Evolutionary conservation across 345 rosid species (phyloP), one percentile per base, ranked within the genome.

Genomic region (Trapa incisa): DNA sequence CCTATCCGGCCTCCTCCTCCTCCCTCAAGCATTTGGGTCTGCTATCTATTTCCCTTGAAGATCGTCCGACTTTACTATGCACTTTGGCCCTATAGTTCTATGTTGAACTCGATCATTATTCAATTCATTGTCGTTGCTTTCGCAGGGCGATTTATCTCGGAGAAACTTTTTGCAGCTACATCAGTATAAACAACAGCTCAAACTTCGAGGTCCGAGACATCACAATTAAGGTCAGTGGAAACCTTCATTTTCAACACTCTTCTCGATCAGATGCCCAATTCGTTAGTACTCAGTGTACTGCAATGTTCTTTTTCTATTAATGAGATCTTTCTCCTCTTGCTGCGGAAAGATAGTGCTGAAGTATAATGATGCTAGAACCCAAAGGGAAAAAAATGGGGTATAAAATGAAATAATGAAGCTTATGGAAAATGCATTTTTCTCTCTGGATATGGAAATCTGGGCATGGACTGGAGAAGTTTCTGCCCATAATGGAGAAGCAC

Each of bases 11-110:
- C 95, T 94, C 71, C 99, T 89, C 77, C 86, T 94, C 74, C 99
- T 94, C 73, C 97, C 99, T 12, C 97, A 91, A 80, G 81, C 97
- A 71, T 91, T 94, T 82, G 97, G 93, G 96, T 86, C 61, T 37
- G 37, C 45, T 72, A 38, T 48, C 17, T 65, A 48, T 74, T 66
- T 60, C 72, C 65, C 32, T 5, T 52, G 48, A 42, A 38, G 35
- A 11, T 4, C 17, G 5, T 6, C 17, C 14, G 14, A 41, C 6
- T 41, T 41, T 64, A 35, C 9, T 32, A 0, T 64, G 50, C 29
- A 22, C 29, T 22, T 22, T 22, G 29, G 29, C 29, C 29, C 29
- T 22, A 22, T 22, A 22, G 29, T 22, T 7, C 57, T 17, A 65
- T 39, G 3, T 52, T 39, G 65, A 41, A 16, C 38, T 29, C 63